Evolutionary conservation across 495 filamentous ascomycete genomes (phyloP).

Genomic region (Parachaetomium inaequale): DNA sequence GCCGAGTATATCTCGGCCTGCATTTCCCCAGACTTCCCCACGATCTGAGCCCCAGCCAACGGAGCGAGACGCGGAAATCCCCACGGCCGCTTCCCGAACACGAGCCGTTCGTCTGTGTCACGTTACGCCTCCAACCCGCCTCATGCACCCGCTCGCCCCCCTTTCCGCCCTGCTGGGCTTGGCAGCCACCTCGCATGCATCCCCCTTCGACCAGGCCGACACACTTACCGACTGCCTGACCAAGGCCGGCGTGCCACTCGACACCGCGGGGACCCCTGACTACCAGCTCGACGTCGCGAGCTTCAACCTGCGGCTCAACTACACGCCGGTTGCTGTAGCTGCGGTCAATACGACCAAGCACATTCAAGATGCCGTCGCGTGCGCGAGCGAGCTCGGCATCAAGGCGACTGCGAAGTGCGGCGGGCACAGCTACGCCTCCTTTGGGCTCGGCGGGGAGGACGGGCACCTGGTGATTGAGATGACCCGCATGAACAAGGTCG

Average conservation of each 20-base stretch:
- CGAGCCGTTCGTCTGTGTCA: conserved; percentile 3
- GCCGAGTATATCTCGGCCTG: conserved; percentile 27
- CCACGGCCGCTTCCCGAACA: neutral
- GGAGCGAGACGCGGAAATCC: conserved; percentile 20
- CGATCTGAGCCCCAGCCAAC: conserved; percentile 13
- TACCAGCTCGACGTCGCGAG: conserved; percentile 41
- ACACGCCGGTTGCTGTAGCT: conserved; percentile 40
- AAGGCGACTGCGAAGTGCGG: conserved; percentile 47
- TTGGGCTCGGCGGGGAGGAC: conserved; percentile 47
- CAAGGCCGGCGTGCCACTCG: conserved; percentile 31
- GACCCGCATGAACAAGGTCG: conserved; percentile 44
- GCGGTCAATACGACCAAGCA: conserved; percentile 38
- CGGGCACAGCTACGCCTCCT: conserved; percentile 47
- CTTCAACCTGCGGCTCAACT: conserved; percentile 42
- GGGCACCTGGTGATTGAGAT: conserved; percentile 46
- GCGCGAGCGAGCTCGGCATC: conserved; percentile 37
- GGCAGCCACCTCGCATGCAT: conserved; percentile 12
- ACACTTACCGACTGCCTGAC: conserved; percentile 41
- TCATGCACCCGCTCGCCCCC: conserved; percentile 20
- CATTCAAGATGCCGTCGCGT: conserved; percentile 41
- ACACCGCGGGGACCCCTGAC: conserved; percentile 33
- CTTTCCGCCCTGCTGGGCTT: conserved; percentile 27
- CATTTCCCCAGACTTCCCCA: conserved; percentile 32
- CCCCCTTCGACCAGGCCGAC: conserved; percentile 27
- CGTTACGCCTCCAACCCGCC: neutral